phyloP scores from a whole-genome alignment of 2,329 filamentous ascomycete genomes.

The Colletotrichum musae region DNA sequence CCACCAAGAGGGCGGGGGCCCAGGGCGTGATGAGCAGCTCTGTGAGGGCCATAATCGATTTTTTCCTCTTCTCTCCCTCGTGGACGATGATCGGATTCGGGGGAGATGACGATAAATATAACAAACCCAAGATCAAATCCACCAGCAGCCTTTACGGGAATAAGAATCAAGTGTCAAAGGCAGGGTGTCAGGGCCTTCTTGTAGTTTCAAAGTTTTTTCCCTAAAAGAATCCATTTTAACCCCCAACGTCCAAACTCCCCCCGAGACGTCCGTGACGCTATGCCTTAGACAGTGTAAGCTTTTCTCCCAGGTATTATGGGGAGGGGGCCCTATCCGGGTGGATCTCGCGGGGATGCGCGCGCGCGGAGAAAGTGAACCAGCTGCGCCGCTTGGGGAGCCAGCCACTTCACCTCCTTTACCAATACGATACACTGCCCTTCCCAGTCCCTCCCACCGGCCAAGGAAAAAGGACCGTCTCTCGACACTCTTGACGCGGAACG shows the following conservation, averaged over 20 bases:
- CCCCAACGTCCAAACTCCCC: background rate
- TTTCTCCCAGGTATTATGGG: background rate
- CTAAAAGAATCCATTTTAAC: background rate
- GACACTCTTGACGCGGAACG: conserved; percentile 3
- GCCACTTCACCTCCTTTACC: background rate
- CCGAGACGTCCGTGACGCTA: conserved; percentile 21
- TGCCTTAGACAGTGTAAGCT: conserved; percentile 17
- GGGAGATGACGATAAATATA: background rate
- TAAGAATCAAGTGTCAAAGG: background rate
- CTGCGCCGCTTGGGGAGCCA: background rate
- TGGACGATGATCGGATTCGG: too few species aligned
- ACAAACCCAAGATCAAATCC: background rate
- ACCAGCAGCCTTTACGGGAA: conserved; percentile 18
- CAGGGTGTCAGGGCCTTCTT: conserved; percentile 13
- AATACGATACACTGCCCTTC: background rate
- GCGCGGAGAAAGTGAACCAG: conserved; percentile 2
- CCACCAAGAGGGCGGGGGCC: conserved; percentile 29
- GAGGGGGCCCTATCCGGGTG: conserved; percentile 18
- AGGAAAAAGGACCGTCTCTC: conserved; percentile 1
- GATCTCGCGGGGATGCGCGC: conserved; percentile 24
- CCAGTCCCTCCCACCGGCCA: conserved; percentile 8
- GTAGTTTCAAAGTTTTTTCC: conserved; percentile 9
- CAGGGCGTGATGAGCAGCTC: conserved; percentile 37
- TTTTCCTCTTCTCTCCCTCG: background rate
- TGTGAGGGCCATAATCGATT: conserved; percentile 30